Conservation (phyloP, 202 grass and related monocot genomes). For the Brachypodium distachyon region DNA sequence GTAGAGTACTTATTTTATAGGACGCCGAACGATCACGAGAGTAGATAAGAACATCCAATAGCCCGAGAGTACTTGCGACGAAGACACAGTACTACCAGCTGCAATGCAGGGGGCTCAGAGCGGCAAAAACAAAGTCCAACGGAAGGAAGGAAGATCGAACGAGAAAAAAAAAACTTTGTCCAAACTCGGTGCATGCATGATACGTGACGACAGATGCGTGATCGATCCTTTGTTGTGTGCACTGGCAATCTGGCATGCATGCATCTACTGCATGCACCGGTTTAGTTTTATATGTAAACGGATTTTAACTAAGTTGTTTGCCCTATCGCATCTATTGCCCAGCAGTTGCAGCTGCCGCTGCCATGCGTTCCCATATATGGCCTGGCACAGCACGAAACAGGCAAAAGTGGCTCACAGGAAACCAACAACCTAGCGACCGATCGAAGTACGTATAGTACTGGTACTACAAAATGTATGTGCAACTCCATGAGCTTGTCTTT, state of each 20-base stretch:
- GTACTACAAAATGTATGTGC: background rate
- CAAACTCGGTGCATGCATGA: background rate
- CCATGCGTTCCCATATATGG: conserved; percentile 29
- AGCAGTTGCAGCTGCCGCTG: background rate
- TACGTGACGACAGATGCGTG: too few species aligned
- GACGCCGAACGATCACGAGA: background rate
- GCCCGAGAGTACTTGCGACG: too few species aligned
- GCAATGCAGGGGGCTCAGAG: too few species aligned
- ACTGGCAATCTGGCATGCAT: too few species aligned
- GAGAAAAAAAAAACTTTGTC: background rate
- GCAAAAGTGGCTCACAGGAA: background rate
- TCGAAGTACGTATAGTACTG: background rate
- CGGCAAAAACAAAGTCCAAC: conserved; percentile 2
- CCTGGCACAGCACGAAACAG: conserved; percentile 1
- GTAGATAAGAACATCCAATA: background rate
- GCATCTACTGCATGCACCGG: too few species aligned
- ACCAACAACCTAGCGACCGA: background rate
- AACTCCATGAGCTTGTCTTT: background rate
- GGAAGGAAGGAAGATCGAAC: background rate
- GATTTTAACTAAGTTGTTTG: too few species aligned
- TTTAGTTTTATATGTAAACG: too few species aligned
- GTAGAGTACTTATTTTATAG: background rate
- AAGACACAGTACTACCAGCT: too few species aligned
- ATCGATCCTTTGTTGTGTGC: too few species aligned
- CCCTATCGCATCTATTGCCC: background rate